Conservation (phyloP, 306 rosid genomes). For the Lotus japonicus region DNA sequence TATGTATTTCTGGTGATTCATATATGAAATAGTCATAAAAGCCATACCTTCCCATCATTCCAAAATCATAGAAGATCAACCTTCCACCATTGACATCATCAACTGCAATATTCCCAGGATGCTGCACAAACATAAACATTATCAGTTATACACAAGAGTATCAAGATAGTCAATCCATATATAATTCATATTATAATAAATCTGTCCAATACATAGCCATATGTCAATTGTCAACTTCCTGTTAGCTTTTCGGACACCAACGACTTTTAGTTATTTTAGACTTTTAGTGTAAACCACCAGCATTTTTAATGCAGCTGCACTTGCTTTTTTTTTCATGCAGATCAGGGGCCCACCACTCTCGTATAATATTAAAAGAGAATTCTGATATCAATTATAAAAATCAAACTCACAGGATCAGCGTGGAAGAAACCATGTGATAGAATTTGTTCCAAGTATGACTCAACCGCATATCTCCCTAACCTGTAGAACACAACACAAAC, state of each 20-base stretch:
- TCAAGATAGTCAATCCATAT: too few species aligned
- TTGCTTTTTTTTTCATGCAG: too few species aligned
- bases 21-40: conserved; percentile 12
- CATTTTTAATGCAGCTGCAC: too few species aligned
- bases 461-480: conserved; percentile 93
- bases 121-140: conserved; percentile 44
- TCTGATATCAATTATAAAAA: conserved; percentile 16
- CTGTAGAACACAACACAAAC: conserved; percentile 38
- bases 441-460: conserved; percentile 95
- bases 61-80: conserved; percentile 97
- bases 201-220: too few species aligned
- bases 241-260: too few species aligned
- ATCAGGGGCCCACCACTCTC: too few species aligned
- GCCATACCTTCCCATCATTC: conserved; percentile 98
- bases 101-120: conserved; percentile 97
- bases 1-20: not conserved
- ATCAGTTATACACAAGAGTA: too few species aligned
- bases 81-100: conserved; percentile 99
- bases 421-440: conserved; percentile 97
- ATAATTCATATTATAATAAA: not conserved
- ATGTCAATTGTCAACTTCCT: too few species aligned
- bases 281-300: too few species aligned
- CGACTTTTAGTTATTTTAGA: too few species aligned
- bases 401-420: conserved; percentile 89
- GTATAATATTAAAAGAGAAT: not conserved